Evolutionary conservation across 225 moss, liverwort and hornwort species (phyloP).

Genomic region (Bryoerythrophyllum caledonicum): DNA sequence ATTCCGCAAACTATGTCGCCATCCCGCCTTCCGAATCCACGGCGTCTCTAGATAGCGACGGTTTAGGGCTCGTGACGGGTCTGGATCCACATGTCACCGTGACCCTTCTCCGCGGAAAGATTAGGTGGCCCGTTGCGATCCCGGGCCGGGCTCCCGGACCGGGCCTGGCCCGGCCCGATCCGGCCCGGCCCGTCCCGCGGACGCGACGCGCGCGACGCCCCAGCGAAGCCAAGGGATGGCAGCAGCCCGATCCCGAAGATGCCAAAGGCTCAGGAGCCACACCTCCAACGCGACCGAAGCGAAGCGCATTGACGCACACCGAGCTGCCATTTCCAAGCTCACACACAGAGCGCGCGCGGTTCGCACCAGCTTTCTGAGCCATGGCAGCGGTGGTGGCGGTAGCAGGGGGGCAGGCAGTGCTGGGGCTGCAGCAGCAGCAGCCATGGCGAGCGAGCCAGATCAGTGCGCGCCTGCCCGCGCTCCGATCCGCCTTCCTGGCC

Average conservation of each 20-base stretch:
- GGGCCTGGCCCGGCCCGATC: neutral
- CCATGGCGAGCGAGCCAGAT: conserved; percentile 39
- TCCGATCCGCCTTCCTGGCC: conserved; percentile 53
- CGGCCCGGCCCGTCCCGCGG: conserved; percentile 1
- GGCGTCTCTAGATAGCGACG: fast-evolving
- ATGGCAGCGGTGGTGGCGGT: no score
- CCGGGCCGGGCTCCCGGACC: conserved; percentile 11
- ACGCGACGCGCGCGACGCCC: conserved; percentile 9
- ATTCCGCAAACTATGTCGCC: no score
- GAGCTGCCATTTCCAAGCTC: neutral
- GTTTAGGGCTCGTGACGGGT: no score
- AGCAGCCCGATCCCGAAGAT: conserved; percentile 14
- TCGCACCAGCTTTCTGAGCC: no score
- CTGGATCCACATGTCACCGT: neutral
- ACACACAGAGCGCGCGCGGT: neutral
- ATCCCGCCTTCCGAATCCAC: neutral
- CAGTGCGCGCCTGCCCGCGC: conserved; percentile 37
- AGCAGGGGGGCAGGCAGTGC: neutral
- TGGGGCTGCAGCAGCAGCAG: conserved; percentile 38
- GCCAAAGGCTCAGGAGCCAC: conserved; percentile 8
- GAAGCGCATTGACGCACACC: neutral
- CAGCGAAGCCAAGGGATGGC: neutral
- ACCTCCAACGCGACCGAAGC: neutral
- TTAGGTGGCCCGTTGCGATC: conserved; percentile 12
- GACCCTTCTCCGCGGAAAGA: neutral